A percentile compares a stretch with the other conserved stretches of the same genome.
Conservation (phyloP, 225 moss, liverwort and hornwort species). For the Bryum argenteum region DNA sequence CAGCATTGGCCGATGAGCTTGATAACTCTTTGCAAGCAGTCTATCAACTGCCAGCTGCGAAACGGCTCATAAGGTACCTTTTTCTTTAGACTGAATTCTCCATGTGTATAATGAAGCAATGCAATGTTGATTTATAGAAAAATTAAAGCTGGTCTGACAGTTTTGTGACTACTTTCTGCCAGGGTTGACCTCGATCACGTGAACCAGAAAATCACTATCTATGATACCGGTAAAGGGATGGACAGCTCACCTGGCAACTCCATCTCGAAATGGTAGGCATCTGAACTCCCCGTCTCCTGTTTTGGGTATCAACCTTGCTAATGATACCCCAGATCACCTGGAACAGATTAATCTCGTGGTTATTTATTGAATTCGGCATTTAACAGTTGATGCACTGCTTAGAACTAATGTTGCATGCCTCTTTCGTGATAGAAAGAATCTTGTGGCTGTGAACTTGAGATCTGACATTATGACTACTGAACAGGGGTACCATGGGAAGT, state of each 20-base stretch:
- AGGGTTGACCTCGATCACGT: slow-evolving; percentile 41
- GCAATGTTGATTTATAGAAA: not conserved
- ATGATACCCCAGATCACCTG: not conserved
- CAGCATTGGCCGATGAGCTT: slow-evolving; percentile 46
- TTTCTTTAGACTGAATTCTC: not conserved
- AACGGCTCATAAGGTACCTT: slow-evolving; percentile 34
- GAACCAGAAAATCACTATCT: slow-evolving; percentile 30
- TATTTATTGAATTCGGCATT: not conserved
- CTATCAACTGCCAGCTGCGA: slow-evolving; percentile 20
- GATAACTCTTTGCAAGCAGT: slow-evolving; percentile 55
- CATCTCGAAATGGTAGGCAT: slow-evolving; percentile 48
- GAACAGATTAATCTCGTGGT: not conserved
- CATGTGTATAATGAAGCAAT: not conserved
- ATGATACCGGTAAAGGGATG: slow-evolving; percentile 55
- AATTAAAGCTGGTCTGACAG: not conserved
- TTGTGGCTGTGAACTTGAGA: not conserved
- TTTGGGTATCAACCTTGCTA: not conserved
- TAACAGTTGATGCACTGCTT: not conserved
- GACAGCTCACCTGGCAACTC: slow-evolving; percentile 39
- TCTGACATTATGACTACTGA: slow-evolving; percentile 11
- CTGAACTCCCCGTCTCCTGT: not conserved
- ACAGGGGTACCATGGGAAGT: slow-evolving; percentile 55
- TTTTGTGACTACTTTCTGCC: slow-evolving; percentile 2
- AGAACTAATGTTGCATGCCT: not conserved
- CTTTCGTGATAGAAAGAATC: not conserved